Conservation (phyloP, 2,329 filamentous ascomycete genomes). For the Ceratocystis diversiconidia region DNA sequence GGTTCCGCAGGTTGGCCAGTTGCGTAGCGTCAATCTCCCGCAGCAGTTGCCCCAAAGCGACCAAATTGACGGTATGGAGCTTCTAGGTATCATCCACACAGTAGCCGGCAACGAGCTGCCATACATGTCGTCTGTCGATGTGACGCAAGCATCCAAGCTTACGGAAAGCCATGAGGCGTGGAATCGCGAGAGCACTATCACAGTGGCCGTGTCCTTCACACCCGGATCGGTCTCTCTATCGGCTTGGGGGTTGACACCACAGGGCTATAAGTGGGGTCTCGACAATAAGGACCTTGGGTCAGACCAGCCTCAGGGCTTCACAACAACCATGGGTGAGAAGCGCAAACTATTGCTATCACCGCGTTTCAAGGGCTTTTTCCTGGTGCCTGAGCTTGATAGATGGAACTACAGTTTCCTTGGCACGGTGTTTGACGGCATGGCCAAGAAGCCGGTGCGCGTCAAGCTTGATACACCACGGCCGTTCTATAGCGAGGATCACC, state of each 20-base stretch:
- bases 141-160: conserved; percentile 82
- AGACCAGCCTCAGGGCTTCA: conserved; percentile 89
- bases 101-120: conserved; percentile 86
- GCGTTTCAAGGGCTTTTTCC: conserved; percentile 87
- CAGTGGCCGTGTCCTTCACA: conserved; percentile 90
- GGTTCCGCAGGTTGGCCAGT: conserved; percentile 89
- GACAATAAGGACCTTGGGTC: conserved; percentile 88
- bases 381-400: conserved; percentile 74
- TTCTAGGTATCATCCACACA: conserved; percentile 89
- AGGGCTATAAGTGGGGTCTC: conserved; percentile 91
- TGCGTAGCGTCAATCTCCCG: conserved; percentile 80
- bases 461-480: conserved; percentile 82
- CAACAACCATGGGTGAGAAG: conserved; percentile 84
- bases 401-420: conserved; percentile 99
- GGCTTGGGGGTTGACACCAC: conserved; percentile 81
- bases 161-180: conserved; percentile 65
- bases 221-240: conserved; percentile 90
- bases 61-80: conserved; percentile 72
- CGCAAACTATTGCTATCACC: conserved; percentile 86
- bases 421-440: conserved; percentile 67
- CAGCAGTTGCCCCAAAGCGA: conserved; percentile 86
- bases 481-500: conserved; percentile 87
- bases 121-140: conserved; percentile 91
- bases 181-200: conserved; percentile 81
- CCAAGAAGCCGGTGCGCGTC: conserved; percentile 83